These are phyloP conservation scores for Bjerkandera adusta DNA, from an alignment of 1,284 basidiomycete species.

Conservation along the genomic window DNA sequence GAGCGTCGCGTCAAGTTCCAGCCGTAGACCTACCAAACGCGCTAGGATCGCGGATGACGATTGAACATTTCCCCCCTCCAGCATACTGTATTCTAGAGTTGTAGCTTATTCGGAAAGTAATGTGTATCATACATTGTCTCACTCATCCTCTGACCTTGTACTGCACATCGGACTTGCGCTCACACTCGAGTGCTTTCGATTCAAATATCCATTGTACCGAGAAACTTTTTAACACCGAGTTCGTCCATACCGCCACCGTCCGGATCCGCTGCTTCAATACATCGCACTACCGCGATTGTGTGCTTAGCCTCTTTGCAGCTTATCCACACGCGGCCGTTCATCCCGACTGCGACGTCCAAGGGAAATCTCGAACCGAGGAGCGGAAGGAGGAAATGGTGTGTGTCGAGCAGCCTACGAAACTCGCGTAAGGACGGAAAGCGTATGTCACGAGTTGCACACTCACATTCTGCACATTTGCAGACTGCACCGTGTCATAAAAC, in stretches of 20 bases:
- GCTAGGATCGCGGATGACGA: constrained; percentile 60
- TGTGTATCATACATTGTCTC: constrained; percentile 6
- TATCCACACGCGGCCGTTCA: constrained; percentile 84
- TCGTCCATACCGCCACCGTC: constrained; percentile 57
- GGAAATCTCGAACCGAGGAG: constrained; percentile 72
- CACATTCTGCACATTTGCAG: constrained; percentile 77
- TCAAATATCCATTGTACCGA: constrained; percentile 56
- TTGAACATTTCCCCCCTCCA: constrained; percentile 19
- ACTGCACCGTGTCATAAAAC: constrained; percentile 74
- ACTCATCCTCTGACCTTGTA: no score
- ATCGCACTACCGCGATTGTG: constrained; percentile 64
- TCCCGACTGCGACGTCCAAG: constrained; percentile 74
- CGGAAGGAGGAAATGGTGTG: constrained; percentile 72
- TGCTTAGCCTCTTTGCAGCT: constrained; percentile 65
- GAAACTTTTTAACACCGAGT: constrained; percentile 47
- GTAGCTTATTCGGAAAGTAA: not conserved
- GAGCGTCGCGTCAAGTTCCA: constrained; percentile 43
- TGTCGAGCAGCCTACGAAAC: constrained; percentile 60
- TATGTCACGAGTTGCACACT: constrained; percentile 27
- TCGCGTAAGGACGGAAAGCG: constrained; percentile 1
- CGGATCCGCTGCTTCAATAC: constrained; percentile 72
- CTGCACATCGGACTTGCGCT: no score
- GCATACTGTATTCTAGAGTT: constrained; percentile 7
- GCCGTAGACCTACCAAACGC: constrained; percentile 59
- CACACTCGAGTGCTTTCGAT: constrained; percentile 1